phyloP scores from a whole-genome alignment of 495 filamentous ascomycete species.

The Podospora pseudopauciseta region DNA sequence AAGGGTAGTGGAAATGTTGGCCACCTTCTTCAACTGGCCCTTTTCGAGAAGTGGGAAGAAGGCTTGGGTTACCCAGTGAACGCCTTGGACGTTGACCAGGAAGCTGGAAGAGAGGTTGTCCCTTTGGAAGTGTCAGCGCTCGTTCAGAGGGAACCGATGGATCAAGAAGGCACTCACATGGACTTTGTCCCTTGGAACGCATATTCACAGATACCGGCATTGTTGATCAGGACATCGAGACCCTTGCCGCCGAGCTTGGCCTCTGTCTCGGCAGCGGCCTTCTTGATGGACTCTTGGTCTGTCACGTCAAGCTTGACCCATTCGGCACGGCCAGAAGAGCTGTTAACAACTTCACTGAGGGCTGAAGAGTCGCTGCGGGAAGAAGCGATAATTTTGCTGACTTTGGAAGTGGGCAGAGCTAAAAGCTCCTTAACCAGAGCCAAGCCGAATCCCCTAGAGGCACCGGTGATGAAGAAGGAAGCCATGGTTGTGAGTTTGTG shows the following conservation, averaged over 20 bases:
- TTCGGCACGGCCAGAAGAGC: slow-evolving; percentile 28
- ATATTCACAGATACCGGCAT: slow-evolving; percentile 26
- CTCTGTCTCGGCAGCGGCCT: slow-evolving; percentile 32
- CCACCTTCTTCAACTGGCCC: slow-evolving; percentile 43
- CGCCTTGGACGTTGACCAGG: slow-evolving; percentile 43
- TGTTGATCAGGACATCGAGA: slow-evolving; percentile 33
- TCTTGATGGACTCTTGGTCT: slow-evolving; percentile 28
- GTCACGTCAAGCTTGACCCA: slow-evolving; percentile 33
- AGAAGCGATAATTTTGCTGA: slow-evolving; percentile 9
- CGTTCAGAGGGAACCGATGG: background rate
- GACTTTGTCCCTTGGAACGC: slow-evolving; percentile 25
- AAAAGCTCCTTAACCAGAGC: slow-evolving; percentile 35
- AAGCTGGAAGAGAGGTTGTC: slow-evolving; percentile 41
- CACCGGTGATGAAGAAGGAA: slow-evolving; percentile 38
- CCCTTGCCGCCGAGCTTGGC: slow-evolving; percentile 28
- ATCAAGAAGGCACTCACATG: background rate
- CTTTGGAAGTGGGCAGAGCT: slow-evolving; percentile 28
- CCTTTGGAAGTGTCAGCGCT: slow-evolving; percentile 17
- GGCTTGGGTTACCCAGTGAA: slow-evolving; percentile 41
- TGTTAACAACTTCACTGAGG: slow-evolving; percentile 29
- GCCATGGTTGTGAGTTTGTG: background rate
- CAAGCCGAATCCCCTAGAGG: slow-evolving; percentile 40
- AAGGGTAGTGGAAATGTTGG: slow-evolving; percentile 48
- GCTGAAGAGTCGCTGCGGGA: slow-evolving; percentile 15
- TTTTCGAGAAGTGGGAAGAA: slow-evolving; percentile 49